Base-by-base conservation (phyloP, 2,329 filamentous ascomycete species). In the Penicillium nordicum region DNA sequence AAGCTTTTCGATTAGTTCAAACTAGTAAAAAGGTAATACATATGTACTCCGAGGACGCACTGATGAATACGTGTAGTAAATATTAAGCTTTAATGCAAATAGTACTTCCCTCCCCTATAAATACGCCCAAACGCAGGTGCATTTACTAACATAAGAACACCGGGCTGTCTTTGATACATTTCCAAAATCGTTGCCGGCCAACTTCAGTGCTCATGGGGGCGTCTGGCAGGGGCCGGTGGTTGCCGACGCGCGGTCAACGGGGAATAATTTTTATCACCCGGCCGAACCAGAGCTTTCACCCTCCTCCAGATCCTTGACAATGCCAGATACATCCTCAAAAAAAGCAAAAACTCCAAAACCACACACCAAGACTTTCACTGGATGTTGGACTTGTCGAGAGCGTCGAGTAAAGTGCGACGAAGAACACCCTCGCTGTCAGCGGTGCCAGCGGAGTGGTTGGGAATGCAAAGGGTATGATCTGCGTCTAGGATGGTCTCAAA, bases 401-500 rank as follows among this genome's bases (percentile, higher is more conserved):
- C 61, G 65, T 37, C 52, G 59, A 47, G 56, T 66, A 21, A 67
- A 67, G 34, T 67, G 65, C 16, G 65, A 66, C 36, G 66, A 66
- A 23, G 58, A 63, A 44, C 51, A 53, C 3, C 65, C 65, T 6
- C 42, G 57, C 29, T 67, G 65, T 43, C 55, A 40, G 34, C 61
- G 62, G 30, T 67, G 64, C 53, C 57, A 45, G 42, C 62, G 57
- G 25, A 61, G 57, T 38, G 64, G 64, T 25, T 61, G 62, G 54
- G 50, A 46, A 11, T 67, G 64, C 47, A 59, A 63, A 38, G 64
- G 64, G 18, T 67, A 67, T 55, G 53, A 57, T 7, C 40, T 67
- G 50, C 64, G 64, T 23, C 50, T 67, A 32, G 64, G 53, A 59
- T 67, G 63, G 64, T 60, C 59, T 16, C 55, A 51, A 42, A 47